Evolutionary conservation across 1,139 yeast genomes (phyloP).

Genomic region (Magnusiomyces tetraspermus): DNA sequence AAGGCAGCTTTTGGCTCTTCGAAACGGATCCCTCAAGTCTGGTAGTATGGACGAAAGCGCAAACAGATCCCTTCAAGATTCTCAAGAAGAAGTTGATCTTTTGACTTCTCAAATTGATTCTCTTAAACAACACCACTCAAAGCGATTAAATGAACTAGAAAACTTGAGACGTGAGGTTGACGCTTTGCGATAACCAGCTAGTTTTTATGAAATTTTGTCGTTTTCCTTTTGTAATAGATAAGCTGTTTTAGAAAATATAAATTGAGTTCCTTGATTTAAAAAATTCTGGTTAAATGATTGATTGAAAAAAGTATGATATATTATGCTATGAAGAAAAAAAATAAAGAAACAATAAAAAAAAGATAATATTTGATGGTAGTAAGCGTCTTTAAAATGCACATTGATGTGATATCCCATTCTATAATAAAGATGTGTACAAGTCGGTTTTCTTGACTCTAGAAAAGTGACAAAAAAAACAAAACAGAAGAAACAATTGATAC

Average conservation of each 20-base stretch:
- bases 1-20: constrained; percentile 35
- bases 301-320: too few species aligned
- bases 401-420: too few species aligned
- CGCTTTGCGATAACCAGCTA: constrained; percentile 4
- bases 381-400: neutral
- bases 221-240: too few species aligned
- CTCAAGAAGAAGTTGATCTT: constrained; percentile 47
- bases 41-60: constrained; percentile 15
- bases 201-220: too few species aligned
- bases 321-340: neutral
- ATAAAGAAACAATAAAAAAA: too few species aligned
- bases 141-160: constrained; percentile 44
- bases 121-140: constrained; percentile 46
- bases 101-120: constrained; percentile 57
- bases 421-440: too few species aligned
- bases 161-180: constrained; percentile 40
- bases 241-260: too few species aligned
- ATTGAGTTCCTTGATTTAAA: too few species aligned
- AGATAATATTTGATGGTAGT: neutral
- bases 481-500: too few species aligned
- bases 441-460: too few species aligned
- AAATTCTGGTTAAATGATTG: too few species aligned
- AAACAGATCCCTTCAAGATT: constrained; percentile 8
- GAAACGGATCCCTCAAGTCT: constrained; percentile 19
- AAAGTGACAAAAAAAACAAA: too few species aligned